phyloP scores from a whole-genome alignment of 2,329 filamentous ascomycete species.

The Grosmannia huntii region DNA sequence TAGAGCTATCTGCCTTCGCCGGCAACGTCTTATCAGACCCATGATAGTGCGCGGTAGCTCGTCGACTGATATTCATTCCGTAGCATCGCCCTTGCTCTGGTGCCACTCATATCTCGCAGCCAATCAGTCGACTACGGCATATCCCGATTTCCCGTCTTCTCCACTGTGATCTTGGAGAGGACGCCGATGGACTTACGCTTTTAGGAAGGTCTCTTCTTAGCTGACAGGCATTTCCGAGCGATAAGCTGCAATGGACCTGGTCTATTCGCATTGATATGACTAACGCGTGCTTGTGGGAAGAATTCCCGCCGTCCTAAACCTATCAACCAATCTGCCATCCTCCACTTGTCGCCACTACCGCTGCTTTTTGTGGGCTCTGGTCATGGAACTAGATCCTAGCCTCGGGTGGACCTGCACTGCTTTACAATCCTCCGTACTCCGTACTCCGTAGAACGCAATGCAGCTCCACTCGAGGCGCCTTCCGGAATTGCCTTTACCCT shows the following conservation, averaged over 20 bases:
- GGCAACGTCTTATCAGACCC: background rate
- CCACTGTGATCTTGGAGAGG: background rate
- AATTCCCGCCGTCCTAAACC: background rate
- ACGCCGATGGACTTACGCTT: background rate
- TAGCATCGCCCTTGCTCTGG: background rate
- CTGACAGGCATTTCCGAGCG: background rate
- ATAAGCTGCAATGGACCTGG: background rate
- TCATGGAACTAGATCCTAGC: background rate
- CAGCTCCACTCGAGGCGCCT: too few species aligned
- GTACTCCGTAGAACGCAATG: background rate
- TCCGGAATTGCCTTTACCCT: too few species aligned
- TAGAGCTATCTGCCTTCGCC: background rate
- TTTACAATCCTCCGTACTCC: background rate
- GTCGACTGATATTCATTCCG: background rate
- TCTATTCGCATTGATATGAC: background rate
- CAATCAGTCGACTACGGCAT: background rate
- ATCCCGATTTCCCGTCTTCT: background rate
- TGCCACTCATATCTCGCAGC: background rate
- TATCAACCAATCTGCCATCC: background rate
- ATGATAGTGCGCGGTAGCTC: background rate
- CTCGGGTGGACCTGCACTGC: background rate
- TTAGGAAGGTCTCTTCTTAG: background rate
- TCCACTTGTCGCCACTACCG: background rate
- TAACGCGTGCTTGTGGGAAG: background rate
- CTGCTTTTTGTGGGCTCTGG: background rate